phyloP scores from a whole-genome alignment of 2,329 filamentous ascomycete genomes.

The Colletotrichum abscissum region DNA sequence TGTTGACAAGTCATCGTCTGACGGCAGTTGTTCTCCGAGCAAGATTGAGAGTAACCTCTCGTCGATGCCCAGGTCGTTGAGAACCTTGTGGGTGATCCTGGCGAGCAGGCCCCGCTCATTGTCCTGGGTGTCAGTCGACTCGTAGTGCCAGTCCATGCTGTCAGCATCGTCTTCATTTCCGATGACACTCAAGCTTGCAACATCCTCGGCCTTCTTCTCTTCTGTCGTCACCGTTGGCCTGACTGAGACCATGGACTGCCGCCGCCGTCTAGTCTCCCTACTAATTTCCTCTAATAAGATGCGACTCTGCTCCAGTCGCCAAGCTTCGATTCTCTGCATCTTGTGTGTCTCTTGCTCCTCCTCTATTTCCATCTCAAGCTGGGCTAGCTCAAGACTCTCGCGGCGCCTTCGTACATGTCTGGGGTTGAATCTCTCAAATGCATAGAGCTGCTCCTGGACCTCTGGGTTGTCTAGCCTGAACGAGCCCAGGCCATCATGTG shows the following conservation, averaged over 20 bases:
- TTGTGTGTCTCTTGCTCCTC: slow-evolving; percentile 76
- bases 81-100: slow-evolving; percentile 84
- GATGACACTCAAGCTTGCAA: slow-evolving; percentile 42
- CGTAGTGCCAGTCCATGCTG: slow-evolving; percentile 64
- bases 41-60: slow-evolving; percentile 86
- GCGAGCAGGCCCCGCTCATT: slow-evolving; percentile 80
- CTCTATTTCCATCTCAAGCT: slow-evolving; percentile 64
- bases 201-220: slow-evolving; percentile 47
- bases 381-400: slow-evolving; percentile 64
- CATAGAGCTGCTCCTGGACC: slow-evolving; percentile 87
- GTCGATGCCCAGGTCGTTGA: slow-evolving; percentile 90
- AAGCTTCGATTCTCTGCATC: slow-evolving; percentile 87
- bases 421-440: slow-evolving; percentile 88
- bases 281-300: slow-evolving; percentile 90
- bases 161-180: slow-evolving; percentile 48
- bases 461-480: slow-evolving; percentile 75
- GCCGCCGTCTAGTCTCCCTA: slow-evolving; percentile 79
- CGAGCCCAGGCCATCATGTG: slow-evolving; percentile 90
- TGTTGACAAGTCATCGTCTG: slow-evolving; percentile 58
- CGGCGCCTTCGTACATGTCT: slow-evolving; percentile 67
- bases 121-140: slow-evolving; percentile 53
- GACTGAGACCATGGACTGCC: slow-evolving; percentile 68
- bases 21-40: slow-evolving; percentile 81
- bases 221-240: slow-evolving; percentile 43
- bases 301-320: slow-evolving; percentile 91